phyloP scores from a whole-genome alignment of 1,284 basidiomycete genomes.

The Heterobasidion occidentale region DNA sequence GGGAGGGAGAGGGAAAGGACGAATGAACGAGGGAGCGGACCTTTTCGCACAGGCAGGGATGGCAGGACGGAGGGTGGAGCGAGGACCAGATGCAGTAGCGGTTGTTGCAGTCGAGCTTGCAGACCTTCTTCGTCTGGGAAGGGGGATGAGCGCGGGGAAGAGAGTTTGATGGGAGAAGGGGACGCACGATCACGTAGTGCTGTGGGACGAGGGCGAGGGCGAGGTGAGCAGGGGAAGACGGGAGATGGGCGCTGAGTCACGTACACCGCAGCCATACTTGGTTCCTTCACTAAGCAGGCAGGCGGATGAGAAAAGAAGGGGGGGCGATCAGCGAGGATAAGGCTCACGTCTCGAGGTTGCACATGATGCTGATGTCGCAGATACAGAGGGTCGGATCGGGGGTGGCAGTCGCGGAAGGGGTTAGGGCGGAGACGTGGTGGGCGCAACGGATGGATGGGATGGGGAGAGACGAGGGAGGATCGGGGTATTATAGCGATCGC shows the following conservation, averaged over 20 bases:
- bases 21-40: constrained; percentile 16
- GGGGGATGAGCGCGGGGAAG: constrained; percentile 10
- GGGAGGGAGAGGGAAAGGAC: constrained; percentile 1
- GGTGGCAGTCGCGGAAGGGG: not conserved
- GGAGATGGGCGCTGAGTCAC: constrained; percentile 28
- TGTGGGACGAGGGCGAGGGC: constrained; percentile 16
- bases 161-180: constrained; percentile 7
- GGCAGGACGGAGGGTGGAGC: constrained; percentile 42
- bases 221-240: constrained; percentile 13
- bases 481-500: too few relatives aligned
- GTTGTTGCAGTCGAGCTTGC: constrained; percentile 55
- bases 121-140: constrained; percentile 45
- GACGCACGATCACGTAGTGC: constrained; percentile 49
- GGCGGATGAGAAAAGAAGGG: constrained; percentile 7
- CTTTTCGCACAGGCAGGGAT: constrained; percentile 49
- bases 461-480: too few relatives aligned
- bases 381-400: too few relatives aligned
- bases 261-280: constrained; percentile 66
- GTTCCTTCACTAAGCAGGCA: constrained; percentile 55
- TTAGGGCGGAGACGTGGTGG: not conserved
- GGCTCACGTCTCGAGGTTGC: constrained; percentile 65
- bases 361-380: constrained; percentile 36
- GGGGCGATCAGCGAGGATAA: constrained; percentile 2
- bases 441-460: too few relatives aligned
- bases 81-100: constrained; percentile 51